Base-by-base conservation (phyloP, 768 basidiomycete genomes). In the Russula sp. region DNA sequence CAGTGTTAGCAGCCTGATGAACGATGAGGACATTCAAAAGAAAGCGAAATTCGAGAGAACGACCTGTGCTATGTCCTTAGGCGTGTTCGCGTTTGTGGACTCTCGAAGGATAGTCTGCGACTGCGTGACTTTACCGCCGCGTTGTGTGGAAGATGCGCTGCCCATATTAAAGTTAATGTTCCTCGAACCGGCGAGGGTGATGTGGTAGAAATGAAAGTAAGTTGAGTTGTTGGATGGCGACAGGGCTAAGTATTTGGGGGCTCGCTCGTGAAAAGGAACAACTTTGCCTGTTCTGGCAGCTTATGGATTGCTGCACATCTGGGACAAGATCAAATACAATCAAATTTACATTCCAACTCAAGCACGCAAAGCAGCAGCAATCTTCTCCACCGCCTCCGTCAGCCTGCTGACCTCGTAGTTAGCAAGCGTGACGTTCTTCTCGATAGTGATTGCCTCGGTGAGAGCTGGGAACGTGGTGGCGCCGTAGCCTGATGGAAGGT, bases 401-500 rank as follows among this genome's bases (percentile, higher is more conserved):
- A 92, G 75, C 54, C 88, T 80, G 11, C 73, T 71, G 11, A 81
- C 80, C 71, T 94, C 91, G 65, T 81, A 73, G 63, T 82, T 70
- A 1, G 86, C 86, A 65, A 86, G 71, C 0, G 82, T 84, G 13
- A 74, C 73, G 69, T 90, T 85, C 68, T 82, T 77, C 57, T 93
- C 89, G 44, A 84, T 78, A 27, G 82, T 79, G 67, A 94, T 80
- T 0, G 91, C 82, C 71, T 95, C 92, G 0, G 85, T 87, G 34
- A 94, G 75, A 16, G 80, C 90, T 1, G 91, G 93, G 64, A 94
- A 78, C 0, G 91, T 91, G 0, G 91, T 93, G 2, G 91, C 89
- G 6, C 91, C 91, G 69, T 91, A 91, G 5, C 89, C 88, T 89
- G 68, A 37, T 18, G 37, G 3, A 14, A 39, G 27, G 8, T 34